Conservation (phyloP, 2,329 filamentous ascomycete genomes). For the Fusarium redolens region DNA sequence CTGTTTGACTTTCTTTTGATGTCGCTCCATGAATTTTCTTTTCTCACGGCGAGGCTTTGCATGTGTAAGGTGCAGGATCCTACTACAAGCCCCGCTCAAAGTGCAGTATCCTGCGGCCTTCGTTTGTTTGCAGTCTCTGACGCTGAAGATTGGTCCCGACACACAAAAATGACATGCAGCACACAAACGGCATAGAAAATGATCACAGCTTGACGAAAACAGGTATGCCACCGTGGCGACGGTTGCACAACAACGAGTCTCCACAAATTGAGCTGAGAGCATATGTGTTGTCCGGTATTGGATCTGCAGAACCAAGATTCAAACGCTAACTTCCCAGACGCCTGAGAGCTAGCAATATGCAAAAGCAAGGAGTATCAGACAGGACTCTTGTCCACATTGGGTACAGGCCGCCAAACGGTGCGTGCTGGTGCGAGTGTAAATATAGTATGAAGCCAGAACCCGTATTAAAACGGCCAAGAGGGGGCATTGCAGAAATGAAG, state of each 20-base stretch:
- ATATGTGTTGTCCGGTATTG: not conserved
- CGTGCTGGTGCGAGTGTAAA: slow-evolving; percentile 30
- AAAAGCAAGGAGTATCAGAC: slow-evolving; percentile 16
- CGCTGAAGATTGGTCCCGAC: not conserved
- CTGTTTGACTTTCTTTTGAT: not conserved
- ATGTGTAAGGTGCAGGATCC: not conserved
- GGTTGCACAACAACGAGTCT: slow-evolving; percentile 11
- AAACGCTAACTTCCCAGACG: slow-evolving; percentile 1
- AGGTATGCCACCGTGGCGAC: not conserved
- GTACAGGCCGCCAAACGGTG: slow-evolving; percentile 14
- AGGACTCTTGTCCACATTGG: not conserved
- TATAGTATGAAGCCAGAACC: slow-evolving; percentile 26
- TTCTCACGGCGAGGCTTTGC: not conserved
- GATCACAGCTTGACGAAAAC: slow-evolving; percentile 5
- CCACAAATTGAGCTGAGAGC: slow-evolving; percentile 1
- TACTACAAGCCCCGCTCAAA: not conserved
- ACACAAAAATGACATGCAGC: slow-evolving; percentile 3
- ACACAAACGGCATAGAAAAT: slow-evolving; percentile 8
- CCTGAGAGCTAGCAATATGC: not conserved
- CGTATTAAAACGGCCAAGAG: slow-evolving; percentile 22
- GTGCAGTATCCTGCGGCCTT: slow-evolving; percentile 8
- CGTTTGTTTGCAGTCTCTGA: slow-evolving; percentile 16
- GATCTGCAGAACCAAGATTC: not conserved
- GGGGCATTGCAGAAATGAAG: slow-evolving; percentile 11
- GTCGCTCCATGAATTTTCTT: not conserved